Base-by-base conservation (phyloP, 1,284 basidiomycete species). In the Ustilago xerochloae region DNA sequence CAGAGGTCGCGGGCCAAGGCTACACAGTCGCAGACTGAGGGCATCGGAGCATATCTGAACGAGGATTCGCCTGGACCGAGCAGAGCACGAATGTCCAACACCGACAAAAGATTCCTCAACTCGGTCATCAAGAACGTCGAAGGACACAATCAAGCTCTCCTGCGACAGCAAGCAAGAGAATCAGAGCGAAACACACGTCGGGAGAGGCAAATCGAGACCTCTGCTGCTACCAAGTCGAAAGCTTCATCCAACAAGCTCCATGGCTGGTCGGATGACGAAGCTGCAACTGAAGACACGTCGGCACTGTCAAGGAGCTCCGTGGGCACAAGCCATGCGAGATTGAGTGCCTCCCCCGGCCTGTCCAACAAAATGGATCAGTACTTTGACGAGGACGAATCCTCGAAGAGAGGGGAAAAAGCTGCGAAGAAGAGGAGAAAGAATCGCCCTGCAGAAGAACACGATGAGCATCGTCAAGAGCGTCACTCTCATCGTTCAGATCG, bases 281-380 rank as follows among this genome's bases (percentile, higher is more conserved):
- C 7, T 8, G 43, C n/a, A n/a, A 0, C 52, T 7, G 20, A 8
- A 4, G n/a, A 24, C 41, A 15, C 41, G 41, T 12, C 20, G 1
- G 12, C 22, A 13, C 8, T 5, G 12, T 43, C 41, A 8, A 49
- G 5, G 24, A 41, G 52, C 16, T 20, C 15, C n/a, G 3, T 35
- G 24, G 5, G 36, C 43, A 12, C 32, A 13, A 13, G n/a, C 13
- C 10, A 24, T 38, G 39, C 32, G 22, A n/a, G 16, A n/a, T n/a
- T n/a, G n/a, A n/a, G n/a, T n/a, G n/a, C n/a, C n/a, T 30, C 29
- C 6, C 28, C n/a, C 7, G 50, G 30, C 1, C 30, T 56, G 2
- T 56, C 51, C 6, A 80, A 75, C 32, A 82, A 80, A 63, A 82
- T 82, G 80, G 80, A 81, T 51, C 61, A 57, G 38, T 77, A 82